Evolutionary conservation across 768 basidiomycete genomes (phyloP).

Genomic region (Mycena venus): DNA sequence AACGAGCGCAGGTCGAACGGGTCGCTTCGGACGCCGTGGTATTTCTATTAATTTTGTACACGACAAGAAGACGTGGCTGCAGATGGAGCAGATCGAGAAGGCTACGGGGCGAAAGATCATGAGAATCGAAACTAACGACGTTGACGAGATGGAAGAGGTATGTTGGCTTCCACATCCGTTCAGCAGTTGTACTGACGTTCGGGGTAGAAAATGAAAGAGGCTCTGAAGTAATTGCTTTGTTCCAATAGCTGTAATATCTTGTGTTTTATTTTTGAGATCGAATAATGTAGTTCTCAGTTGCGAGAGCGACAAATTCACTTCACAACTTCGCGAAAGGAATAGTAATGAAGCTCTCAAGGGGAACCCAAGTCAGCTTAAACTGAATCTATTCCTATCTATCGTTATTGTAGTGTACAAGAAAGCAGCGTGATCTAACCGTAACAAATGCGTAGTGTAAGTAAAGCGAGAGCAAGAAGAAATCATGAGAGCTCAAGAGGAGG

Average conservation of each 20-base stretch:
- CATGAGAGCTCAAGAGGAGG: conserved; percentile 42
- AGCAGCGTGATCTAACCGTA: background rate
- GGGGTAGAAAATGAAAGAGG: conserved; percentile 84
- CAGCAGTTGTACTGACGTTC: conserved; percentile 1
- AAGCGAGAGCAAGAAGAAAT: background rate
- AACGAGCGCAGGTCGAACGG: conserved; percentile 83
- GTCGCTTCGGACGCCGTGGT: conserved; percentile 97
- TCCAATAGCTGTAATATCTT: conserved; percentile 29
- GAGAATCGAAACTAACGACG: conserved; percentile 88
- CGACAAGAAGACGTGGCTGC: conserved; percentile 86
- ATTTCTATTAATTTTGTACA: conserved; percentile 99
- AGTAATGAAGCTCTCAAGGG: too few species aligned
- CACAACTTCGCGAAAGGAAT: too few species aligned
- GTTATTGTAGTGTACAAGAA: conserved; percentile 20
- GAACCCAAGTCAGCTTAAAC: background rate
- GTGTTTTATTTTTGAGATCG: conserved; percentile 20
- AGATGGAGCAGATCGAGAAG: conserved; percentile 92
- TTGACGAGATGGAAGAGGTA: conserved; percentile 96
- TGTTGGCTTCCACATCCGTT: conserved; percentile 38
- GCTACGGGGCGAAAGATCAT: conserved; percentile 83
- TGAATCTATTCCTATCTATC: conserved; percentile 13
- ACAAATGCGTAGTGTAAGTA: conserved; percentile 28
- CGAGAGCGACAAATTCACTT: background rate
- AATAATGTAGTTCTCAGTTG: background rate
- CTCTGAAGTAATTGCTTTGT: conserved; percentile 66